Percentiles rank a stretch among this genome's conserved stretches.
phyloP scores from a whole-genome alignment of 495 filamentous ascomycete species.

The Penicillium herquei region DNA sequence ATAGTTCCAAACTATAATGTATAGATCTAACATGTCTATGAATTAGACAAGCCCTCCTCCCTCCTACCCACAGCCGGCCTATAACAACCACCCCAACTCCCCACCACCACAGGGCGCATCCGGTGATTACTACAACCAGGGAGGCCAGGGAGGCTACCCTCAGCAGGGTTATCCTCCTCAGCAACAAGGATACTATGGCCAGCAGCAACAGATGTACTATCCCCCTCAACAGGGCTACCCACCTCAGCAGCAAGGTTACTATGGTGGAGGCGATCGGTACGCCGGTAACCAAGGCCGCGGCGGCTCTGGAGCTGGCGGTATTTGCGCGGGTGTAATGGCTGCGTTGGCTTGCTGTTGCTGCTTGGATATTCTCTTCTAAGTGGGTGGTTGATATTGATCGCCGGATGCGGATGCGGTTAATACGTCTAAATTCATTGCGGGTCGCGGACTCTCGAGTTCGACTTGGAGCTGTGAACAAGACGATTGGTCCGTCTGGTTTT shows the following conservation, averaged over 20 bases:
- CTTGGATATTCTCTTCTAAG: constrained; percentile 53
- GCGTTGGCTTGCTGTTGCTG: constrained; percentile 54
- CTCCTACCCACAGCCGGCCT: constrained; percentile 34
- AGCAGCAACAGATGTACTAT: constrained; percentile 41
- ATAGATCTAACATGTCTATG: constrained; percentile 8
- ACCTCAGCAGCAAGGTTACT: constrained; percentile 44
- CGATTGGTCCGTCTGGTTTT: neutral
- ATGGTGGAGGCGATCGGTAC: constrained; percentile 20
- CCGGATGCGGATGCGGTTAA: constrained; percentile 6
- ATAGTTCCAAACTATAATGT: neutral
- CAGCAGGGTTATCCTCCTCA: constrained; percentile 18
- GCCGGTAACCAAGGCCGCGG: constrained; percentile 10
- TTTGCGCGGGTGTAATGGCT: constrained; percentile 49
- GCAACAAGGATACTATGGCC: constrained; percentile 25
- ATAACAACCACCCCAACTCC: constrained; percentile 22
- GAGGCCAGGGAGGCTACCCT: constrained; percentile 8
- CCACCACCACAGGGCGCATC: constrained; percentile 28
- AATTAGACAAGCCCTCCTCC: constrained; percentile 40
- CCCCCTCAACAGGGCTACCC: constrained; percentile 42
- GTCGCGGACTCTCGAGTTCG: neutral
- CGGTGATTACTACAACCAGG: constrained; percentile 26
- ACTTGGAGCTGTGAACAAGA: neutral
- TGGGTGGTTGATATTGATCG: neutral
- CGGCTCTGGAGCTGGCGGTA: constrained; percentile 32
- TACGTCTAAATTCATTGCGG: neutral